Conservation (phyloP, 1,284 basidiomycete species). For the Ustilago shanxiensis region DNA sequence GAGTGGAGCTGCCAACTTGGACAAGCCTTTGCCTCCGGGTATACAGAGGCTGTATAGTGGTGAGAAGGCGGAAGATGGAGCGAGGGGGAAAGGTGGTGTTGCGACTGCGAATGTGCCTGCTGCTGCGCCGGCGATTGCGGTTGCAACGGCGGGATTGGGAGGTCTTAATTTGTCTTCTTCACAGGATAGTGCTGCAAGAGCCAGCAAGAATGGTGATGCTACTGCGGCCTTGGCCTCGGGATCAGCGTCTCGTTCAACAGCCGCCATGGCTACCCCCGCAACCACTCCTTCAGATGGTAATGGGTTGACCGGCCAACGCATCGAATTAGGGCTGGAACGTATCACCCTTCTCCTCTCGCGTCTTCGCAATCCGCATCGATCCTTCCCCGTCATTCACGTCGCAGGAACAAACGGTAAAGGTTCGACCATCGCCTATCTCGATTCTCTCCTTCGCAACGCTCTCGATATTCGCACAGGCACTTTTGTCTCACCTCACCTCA, state of each 20-base stretch:
- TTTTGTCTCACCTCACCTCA: constrained; percentile 93
- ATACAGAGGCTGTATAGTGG: constrained; percentile 48
- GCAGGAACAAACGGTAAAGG: constrained; percentile 99
- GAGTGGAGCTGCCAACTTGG: constrained; percentile 6
- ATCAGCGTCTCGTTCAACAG: background rate
- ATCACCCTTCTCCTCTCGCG: constrained; percentile 76
- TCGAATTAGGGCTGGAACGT: constrained; percentile 83
- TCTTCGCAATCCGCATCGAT: constrained; percentile 76
- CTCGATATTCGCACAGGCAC: constrained; percentile 78
- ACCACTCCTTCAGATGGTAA: constrained; percentile 12
- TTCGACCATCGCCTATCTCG: constrained; percentile 85
- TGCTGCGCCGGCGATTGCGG: background rate
- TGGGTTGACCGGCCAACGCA: constrained; percentile 67
- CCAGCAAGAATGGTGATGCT: background rate
- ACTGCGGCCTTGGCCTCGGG: no score
- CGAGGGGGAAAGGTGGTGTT: background rate
- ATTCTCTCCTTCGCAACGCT: constrained; percentile 78
- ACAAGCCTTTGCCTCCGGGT: constrained; percentile 26
- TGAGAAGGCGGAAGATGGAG: constrained; percentile 2
- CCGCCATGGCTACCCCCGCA: background rate
- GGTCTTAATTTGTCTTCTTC: background rate
- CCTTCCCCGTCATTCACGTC: constrained; percentile 88
- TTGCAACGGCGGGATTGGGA: background rate
- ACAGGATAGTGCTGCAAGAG: background rate
- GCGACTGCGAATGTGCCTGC: background rate